Conservation (phyloP, 208 protist genomes). For the Acanthamoeba sp. region DNA sequence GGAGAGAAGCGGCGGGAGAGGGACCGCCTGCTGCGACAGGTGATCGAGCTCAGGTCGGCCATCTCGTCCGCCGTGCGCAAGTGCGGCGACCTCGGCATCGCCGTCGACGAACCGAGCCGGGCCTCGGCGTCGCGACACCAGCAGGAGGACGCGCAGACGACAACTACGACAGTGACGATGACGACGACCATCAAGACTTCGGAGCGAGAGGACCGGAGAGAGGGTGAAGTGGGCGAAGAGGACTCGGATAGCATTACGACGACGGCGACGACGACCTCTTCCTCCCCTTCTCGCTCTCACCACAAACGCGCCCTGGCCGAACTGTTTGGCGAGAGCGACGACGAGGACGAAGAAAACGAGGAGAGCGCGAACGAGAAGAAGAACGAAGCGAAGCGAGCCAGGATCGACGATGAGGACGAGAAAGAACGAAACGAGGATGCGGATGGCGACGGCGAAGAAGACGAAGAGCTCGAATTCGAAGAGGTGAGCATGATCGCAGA, state of each 20-base stretch:
- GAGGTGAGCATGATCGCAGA: background rate
- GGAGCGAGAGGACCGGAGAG: background rate
- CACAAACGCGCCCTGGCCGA: background rate
- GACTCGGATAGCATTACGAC: background rate
- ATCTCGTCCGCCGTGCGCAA: background rate
- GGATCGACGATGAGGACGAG: background rate
- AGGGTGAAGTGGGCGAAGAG: background rate
- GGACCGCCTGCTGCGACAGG: background rate
- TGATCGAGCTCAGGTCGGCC: background rate
- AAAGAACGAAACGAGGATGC: background rate
- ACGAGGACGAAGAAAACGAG: background rate
- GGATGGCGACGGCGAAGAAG: background rate
- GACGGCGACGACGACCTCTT: background rate
- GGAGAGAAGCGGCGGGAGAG: background rate
- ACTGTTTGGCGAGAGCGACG: background rate
- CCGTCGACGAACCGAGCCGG: background rate
- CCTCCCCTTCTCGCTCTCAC: background rate
- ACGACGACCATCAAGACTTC: background rate
- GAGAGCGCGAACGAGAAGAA: background rate
- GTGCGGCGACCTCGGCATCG: constrained; percentile 2
- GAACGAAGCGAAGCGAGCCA: background rate
- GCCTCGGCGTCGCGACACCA: background rate
- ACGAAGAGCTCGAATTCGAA: constrained; percentile 13
- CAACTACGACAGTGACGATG: background rate
- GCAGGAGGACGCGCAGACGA: background rate